Conservation (phyloP, 352 stramenopile species). For the Phytophthora capsici region DNA sequence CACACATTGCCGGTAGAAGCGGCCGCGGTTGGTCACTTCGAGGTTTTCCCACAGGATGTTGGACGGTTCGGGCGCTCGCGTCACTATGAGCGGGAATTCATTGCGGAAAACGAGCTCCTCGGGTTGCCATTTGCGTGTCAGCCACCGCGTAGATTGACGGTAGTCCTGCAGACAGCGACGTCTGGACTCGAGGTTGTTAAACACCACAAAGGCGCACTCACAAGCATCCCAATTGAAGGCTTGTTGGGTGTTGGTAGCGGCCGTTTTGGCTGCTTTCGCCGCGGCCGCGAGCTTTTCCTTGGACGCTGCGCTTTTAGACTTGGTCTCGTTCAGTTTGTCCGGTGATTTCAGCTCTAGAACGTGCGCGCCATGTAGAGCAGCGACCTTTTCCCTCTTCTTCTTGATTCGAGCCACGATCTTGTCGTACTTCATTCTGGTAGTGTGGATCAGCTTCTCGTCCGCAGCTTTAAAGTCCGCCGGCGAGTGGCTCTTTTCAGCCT, state of each 20-base stretch:
- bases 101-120: constrained; percentile 56
- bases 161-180: constrained; percentile 84
- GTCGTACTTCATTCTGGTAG: constrained; percentile 29
- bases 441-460: constrained; percentile 50
- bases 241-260: constrained; percentile 37
- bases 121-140: constrained; percentile 55
- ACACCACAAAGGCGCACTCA: constrained; percentile 88
- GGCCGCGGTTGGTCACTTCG: constrained; percentile 62
- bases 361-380: constrained; percentile 45
- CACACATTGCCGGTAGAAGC: constrained; percentile 70
- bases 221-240: constrained; percentile 70
- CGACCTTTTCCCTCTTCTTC: constrained; percentile 57
- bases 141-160: constrained; percentile 48
- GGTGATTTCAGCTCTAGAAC: constrained; percentile 23
- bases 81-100: constrained; percentile 52
- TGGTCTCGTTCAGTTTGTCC: constrained; percentile 28
- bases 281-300: constrained; percentile 36
- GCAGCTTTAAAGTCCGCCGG: constrained; percentile 22
- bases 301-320: neutral
- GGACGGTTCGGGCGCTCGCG: constrained; percentile 68
- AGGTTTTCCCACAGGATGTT: constrained; percentile 90
- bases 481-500: constrained; percentile 47
- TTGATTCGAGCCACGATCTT: constrained; percentile 28
- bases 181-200: constrained; percentile 83
- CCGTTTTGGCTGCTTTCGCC: constrained; percentile 23